Base-by-base conservation (phyloP, 768 basidiomycete species). In the Pholiota molesta region DNA sequence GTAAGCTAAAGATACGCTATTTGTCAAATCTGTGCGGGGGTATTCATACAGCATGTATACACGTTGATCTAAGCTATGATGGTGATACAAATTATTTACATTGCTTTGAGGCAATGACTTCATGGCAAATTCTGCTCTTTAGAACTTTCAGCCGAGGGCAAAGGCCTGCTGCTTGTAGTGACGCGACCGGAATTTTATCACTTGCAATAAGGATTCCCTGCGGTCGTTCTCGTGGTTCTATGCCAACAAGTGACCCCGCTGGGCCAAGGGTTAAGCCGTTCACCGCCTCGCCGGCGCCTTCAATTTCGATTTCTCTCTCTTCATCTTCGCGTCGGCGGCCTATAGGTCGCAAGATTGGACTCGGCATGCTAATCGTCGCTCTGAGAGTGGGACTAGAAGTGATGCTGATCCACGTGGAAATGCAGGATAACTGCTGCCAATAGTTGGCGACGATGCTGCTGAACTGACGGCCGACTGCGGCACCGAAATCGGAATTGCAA, bases 231-330 rank as follows among this genome's bases (percentile, higher is more conserved):
- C 21, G 31, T 7, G 57, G 57, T 31, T 60, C 51, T 21, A 47
- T 13, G 14, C 31, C 31, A 31, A 35, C 47, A 33, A 60, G 59
- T 26, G 40, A 13, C 44, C 52, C 37, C 7, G 29, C 62, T 69
- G 73, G 79, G 66, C 73, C 77, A 63, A 85, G 72, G 21, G 77
- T 87, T 67, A 94, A 74, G 21, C 89, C 81, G 63, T 85, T 81
- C 37, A 94, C 91, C 11, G 83, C 91, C 62, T 92, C 90, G 5
- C 90, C 92, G 16, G 91, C 89, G 39, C 91, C 90, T 66, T 91
- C 90, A 8, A 94, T 78, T 65, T 91, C 89, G 9, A 94, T 78
- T 62, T 91, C 90, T 61, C 83, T 80, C 66, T 90, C 88, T 5
- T 81, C 81, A 29, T 84, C 85, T 59, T 78, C 74, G 37, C 83